Evolutionary conservation across 495 filamentous ascomycete species (phyloP), one percentile per base, ranked within the genome.

Genomic region (Ascobolus immersus): DNA sequence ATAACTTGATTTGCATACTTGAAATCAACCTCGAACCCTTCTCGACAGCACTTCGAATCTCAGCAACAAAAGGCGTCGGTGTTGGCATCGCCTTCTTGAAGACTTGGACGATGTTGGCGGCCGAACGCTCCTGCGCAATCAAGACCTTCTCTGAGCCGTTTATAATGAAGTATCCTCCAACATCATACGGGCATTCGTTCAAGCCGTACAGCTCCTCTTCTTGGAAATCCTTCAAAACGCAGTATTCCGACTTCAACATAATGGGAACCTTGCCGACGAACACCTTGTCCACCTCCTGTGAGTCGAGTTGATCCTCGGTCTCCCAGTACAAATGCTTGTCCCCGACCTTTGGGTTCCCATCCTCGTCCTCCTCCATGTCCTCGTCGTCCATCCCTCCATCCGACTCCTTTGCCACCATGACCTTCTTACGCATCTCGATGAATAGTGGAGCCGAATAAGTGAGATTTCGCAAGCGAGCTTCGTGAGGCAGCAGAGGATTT

Each of bases 91-190:
- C 72, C 59, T 99, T 99, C 57, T 89, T 82, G 66, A 94, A 99
- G 13, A 99, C 81, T 55, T 93, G 84, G 5, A 94, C 82, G 27
- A 93, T 94, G 44, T 94, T 99, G 45, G 82, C 89, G 12, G 89
- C 89, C 43, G 78, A 90, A 17, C 86, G 72, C 52, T 99, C 86
- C 52, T 99, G 86, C 1, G 89, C 89, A 39, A 99, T 94, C 39
- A 99, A 53, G 14, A 99, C 86, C 63, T 99, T 99, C 52, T 99
- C 86, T 50, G 77, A 86, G n/a, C 86, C 86, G 55, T 94, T 99
- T 57, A 99, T 94, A 39, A 99, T 73, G 52, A 99, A 99, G 44
- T 99, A 99, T 36, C 86, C 86, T 31, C 86, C 86, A 42, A 86
- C 84, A 47, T 99, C 86, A 52, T 90, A 94, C 0, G 89, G 86